These are phyloP conservation scores for Pelargonium cotyledonis DNA, from an alignment of 441 rosid species.

Conservation along the genomic window DNA sequence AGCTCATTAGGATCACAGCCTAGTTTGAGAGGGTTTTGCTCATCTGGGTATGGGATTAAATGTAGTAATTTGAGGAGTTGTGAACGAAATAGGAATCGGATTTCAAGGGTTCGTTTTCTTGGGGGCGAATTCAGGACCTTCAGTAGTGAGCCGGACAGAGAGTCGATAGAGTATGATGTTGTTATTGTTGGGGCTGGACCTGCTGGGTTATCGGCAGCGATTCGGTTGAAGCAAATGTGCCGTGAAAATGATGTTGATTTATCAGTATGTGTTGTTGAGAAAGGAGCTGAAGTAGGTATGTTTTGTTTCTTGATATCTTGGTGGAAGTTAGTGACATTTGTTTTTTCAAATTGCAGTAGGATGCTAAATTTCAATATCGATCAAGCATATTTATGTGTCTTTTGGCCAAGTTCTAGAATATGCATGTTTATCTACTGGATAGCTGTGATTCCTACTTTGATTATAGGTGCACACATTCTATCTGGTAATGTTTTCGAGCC, in stretches of 20 bases:
- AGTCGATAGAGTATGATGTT: conserved; percentile 80
- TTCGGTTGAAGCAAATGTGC: conserved; percentile 78
- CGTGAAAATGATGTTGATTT: conserved; percentile 62
- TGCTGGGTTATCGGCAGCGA: conserved; percentile 87
- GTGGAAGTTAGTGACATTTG: neutral
- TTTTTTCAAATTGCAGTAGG: neutral
- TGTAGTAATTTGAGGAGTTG: conserved; percentile 17
- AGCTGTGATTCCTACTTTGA: conserved; percentile 12
- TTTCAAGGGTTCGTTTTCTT: conserved; percentile 14
- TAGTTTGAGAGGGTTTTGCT: conserved; percentile 16
- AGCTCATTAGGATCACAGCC: conserved; percentile 21
- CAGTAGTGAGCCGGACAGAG: conserved; percentile 47
- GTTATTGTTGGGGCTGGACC: conserved; percentile 95
- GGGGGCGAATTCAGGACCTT: conserved; percentile 31
- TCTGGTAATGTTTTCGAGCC: conserved; percentile 96
- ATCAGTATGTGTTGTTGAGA: conserved; percentile 93
- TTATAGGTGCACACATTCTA: conserved; percentile 74
- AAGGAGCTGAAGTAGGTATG: conserved; percentile 90
- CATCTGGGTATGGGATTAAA: conserved; percentile 31
- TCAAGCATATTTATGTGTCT: neutral
- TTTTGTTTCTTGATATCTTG: conserved; percentile 1
- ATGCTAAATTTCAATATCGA: neutral
- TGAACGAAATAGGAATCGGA: conserved; percentile 20
- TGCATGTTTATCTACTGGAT: conserved; percentile 17
- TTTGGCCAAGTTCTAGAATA: conserved; percentile 16